Evolutionary conservation across 2,329 filamentous ascomycete species (phyloP), one percentile per base, ranked within the genome.

Genomic region (Fusarium secorum): DNA sequence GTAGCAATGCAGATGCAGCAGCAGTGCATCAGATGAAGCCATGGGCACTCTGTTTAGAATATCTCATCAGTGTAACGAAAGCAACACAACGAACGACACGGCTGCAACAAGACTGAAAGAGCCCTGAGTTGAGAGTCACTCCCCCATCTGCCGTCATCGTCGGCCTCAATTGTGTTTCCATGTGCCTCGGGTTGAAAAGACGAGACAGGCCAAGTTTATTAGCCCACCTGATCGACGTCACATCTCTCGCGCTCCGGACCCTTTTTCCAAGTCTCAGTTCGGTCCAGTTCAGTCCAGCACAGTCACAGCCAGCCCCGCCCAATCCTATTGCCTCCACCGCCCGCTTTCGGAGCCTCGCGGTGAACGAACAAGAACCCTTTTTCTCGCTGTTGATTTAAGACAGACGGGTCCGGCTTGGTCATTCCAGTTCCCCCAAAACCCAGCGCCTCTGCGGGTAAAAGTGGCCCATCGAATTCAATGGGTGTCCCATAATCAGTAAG

Each of bases 311-410:
- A 56, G 51, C 35, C 38, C 61, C 62, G 48, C 62, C 55, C 51
- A 39, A 36, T 65, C 39, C 58, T 42, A 42, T 46, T 49, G 49
- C 72, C 74, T 70, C 72, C 64, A 75, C 74, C 73, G 75, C 68
- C 75, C 75, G 75, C 72, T 76, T 76, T 76, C 75, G 75, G 75
- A 76, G 74, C 74, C 75, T 76, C 73, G 73, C 60, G 64, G 67
- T 53, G 52, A 55, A 67, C 45, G 48, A 54, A 60, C 56, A 36
- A 22, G 57, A 67, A 55, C 55, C 56, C 49, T 55, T 54, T 33
- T 49, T 62, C 51, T 56, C 51, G 52, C 49, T 42, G 51, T 30
- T 59, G 60, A 44, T 63, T 28, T 24, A 41, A 53, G 33, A 56
- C 26, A 55, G 63, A 60, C 58, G 56, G 60, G 65, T 56, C 65